Evolutionary conservation across 1,284 basidiomycete species (phyloP).

Genomic region (Phylloporus gajari): DNA sequence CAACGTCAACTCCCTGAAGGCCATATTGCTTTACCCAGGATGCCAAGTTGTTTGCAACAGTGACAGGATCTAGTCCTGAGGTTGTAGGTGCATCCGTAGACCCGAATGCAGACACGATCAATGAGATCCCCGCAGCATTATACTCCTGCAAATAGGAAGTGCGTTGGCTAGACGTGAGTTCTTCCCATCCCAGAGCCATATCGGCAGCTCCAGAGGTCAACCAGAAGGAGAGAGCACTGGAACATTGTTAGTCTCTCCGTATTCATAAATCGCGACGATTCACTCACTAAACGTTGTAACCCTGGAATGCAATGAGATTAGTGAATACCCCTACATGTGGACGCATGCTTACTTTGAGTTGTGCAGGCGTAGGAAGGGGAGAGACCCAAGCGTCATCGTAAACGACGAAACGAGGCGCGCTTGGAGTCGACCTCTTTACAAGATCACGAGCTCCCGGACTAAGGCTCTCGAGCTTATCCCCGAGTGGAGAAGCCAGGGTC

Average conservation of each 20-base stretch:
- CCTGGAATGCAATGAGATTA: conserved; percentile 37
- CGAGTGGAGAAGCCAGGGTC: conserved; percentile 12
- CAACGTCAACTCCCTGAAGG: conserved; percentile 67
- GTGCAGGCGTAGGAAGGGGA: conserved; percentile 39
- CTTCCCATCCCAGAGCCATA: conserved; percentile 55
- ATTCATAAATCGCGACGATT: not conserved
- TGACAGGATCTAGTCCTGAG: conserved; percentile 48
- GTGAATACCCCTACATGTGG: conserved; percentile 34
- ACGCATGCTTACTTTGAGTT: conserved; percentile 31
- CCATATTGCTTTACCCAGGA: conserved; percentile 59
- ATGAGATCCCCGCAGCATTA: conserved; percentile 56
- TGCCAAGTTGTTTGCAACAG: conserved; percentile 56
- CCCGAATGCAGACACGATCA: conserved; percentile 62
- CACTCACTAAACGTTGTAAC: conserved; percentile 60
- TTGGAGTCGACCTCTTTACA: conserved; percentile 24
- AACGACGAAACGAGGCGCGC: conserved; percentile 54
- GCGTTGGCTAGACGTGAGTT: conserved; percentile 47
- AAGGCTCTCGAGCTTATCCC: conserved; percentile 17
- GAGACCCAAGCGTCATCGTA: conserved; percentile 55
- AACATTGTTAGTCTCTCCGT: not conserved
- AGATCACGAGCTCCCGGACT: conserved; percentile 19
- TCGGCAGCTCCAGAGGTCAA: conserved; percentile 55
- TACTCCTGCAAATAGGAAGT: conserved; percentile 44
- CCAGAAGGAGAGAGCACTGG: conserved; percentile 56
- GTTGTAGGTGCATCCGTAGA: conserved; percentile 61